Evolutionary conservation across 1,284 basidiomycete genomes (phyloP).

Genomic region (Leccinum pseudoinsigne): DNA sequence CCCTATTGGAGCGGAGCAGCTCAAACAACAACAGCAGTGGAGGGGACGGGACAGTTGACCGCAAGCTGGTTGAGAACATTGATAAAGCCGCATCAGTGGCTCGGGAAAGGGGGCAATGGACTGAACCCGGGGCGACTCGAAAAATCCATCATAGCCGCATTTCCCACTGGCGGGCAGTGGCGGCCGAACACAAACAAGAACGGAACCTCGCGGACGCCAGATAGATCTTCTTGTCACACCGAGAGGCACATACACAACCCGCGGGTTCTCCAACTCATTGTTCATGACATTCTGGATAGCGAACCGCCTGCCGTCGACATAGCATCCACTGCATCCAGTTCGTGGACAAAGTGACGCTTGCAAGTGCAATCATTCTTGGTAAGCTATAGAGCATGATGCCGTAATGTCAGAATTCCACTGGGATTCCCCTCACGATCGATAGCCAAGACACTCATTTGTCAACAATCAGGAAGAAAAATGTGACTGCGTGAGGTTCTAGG

Average conservation of each 20-base stretch:
- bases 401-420: too few relatives aligned
- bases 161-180: background rate
- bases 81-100: background rate
- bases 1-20: background rate
- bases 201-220: background rate
- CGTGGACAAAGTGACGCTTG: slow-evolving; percentile 71
- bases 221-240: background rate
- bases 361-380: slow-evolving; percentile 38
- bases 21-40: background rate
- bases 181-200: background rate
- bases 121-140: background rate
- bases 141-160: background rate
- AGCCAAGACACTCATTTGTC: too few relatives aligned
- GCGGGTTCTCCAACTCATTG: background rate
- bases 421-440: too few relatives aligned
- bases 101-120: background rate
- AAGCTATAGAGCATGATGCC: too few relatives aligned
- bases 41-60: background rate
- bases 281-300: background rate
- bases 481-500: too few relatives aligned
- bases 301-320: background rate
- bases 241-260: background rate
- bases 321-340: too few relatives aligned
- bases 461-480: too few relatives aligned
- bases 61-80: too few relatives aligned